A percentile compares a stretch with the other conserved stretches of the same genome.
Evolutionary conservation across 345 rosid genomes (phyloP).

Genomic region (Gossypioides kirkii): DNA sequence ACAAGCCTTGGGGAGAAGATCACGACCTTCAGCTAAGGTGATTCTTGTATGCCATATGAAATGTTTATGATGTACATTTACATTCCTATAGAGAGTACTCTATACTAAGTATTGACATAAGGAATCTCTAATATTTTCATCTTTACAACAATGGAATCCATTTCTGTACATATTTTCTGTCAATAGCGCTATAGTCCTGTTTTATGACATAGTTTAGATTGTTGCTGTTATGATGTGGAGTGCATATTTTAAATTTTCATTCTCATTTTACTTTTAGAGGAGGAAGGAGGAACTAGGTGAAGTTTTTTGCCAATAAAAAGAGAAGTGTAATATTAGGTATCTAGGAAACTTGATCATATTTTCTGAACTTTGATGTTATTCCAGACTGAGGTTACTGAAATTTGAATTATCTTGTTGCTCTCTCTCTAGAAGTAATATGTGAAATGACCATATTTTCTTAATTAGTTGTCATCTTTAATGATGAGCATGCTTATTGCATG

Average conservation of each 20-base stretch:
- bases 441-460: background rate
- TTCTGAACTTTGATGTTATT: constrained; percentile 1
- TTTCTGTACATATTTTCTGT: background rate
- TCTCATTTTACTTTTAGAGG: constrained; percentile 14
- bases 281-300: constrained; percentile 4
- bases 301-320: background rate
- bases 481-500: background rate
- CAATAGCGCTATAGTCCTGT: background rate
- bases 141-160: background rate
- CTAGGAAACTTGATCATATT: background rate
- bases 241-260: background rate
- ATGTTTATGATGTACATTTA: constrained; percentile 24
- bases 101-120: background rate
- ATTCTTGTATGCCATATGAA: constrained; percentile 28
- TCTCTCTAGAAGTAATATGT: background rate
- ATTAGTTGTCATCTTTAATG: constrained; percentile 5
- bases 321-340: background rate
- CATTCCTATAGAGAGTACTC: constrained; percentile 16
- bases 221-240: background rate
- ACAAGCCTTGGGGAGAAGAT: constrained; percentile 93
- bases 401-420: constrained; percentile 4
- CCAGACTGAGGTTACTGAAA: background rate
- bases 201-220: background rate
- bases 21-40: constrained; percentile 96
- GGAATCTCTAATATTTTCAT: constrained; percentile 7